Conservation (phyloP, 1,284 basidiomycete genomes). For the Neotropicomus parvogracilis region DNA sequence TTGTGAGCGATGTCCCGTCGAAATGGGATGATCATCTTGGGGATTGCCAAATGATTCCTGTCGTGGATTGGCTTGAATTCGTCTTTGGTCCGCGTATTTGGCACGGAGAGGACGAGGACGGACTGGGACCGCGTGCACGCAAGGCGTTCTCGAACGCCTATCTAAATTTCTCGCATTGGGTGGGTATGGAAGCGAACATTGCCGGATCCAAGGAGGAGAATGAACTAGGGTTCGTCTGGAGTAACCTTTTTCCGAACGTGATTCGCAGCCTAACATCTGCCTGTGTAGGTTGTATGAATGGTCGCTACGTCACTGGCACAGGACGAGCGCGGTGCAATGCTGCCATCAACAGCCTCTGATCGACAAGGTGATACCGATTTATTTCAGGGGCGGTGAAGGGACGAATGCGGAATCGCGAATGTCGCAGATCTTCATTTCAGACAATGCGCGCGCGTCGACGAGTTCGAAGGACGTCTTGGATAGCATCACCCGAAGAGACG, state of each 20-base stretch:
- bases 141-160: conserved; percentile 12
- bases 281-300: not conserved
- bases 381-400: conserved; percentile 9
- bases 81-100: conserved; percentile 6
- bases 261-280: not conserved
- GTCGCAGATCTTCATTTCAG: conserved; percentile 15
- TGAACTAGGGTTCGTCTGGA: not conserved
- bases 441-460: not conserved
- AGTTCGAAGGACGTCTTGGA: not conserved
- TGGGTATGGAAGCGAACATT: conserved; percentile 8
- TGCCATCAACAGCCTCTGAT: conserved; percentile 2
- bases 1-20: not conserved
- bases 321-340: conserved; percentile 19
- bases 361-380: too few species aligned
- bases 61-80: too few species aligned
- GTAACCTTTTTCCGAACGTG: not conserved
- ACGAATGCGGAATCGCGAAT: not conserved
- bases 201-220: not conserved
- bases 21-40: not conserved
- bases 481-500: not conserved
- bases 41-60: conserved; percentile 8
- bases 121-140: too few species aligned
- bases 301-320: conserved; percentile 13
- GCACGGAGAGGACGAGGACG: not conserved
- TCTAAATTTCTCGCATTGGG: conserved; percentile 17